Conservation (phyloP, 2,329 filamentous ascomycete genomes). For the Neophaeococcomyces mojaviensis region DNA sequence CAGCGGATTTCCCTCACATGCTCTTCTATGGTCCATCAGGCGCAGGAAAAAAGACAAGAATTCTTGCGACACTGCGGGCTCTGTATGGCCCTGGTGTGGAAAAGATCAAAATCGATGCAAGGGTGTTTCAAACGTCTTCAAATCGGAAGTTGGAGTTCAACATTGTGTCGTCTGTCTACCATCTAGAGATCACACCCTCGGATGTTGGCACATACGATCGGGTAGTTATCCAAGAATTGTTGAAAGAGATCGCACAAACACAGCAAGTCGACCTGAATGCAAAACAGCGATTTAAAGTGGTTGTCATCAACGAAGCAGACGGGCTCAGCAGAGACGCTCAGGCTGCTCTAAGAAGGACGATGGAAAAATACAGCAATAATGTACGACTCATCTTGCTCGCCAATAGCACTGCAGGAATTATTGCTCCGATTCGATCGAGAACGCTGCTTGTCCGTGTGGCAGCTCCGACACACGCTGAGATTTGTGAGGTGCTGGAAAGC, state of each 20-base stretch:
- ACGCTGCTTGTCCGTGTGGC: constrained; percentile 87
- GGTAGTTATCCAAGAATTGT: constrained; percentile 87
- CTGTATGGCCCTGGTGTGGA: constrained; percentile 95
- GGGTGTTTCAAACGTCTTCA: constrained; percentile 81
- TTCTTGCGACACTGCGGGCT: constrained; percentile 90
- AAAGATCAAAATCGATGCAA: constrained; percentile 98
- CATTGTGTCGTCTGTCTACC: constrained; percentile 93
- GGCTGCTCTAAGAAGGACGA: constrained; percentile 85
- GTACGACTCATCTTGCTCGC: constrained; percentile 83
- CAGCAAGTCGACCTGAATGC: constrained; percentile 95
- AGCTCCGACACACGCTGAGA: constrained; percentile 78
- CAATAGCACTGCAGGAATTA: constrained; percentile 96
- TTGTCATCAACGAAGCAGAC: constrained; percentile 98
- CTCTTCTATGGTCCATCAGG: constrained; percentile 95
- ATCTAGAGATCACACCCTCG: constrained; percentile 94
- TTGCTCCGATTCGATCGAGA: constrained; percentile 90
- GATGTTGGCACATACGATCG: constrained; percentile 95
- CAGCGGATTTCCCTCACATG: constrained; percentile 93
- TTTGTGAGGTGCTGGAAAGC: constrained; percentile 63
- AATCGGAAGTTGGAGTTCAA: constrained; percentile 99
- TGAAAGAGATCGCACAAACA: constrained; percentile 97
- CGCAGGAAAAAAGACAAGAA: constrained; percentile 94
- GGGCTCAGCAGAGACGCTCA: constrained; percentile 90
- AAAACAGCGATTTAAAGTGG: constrained; percentile 91
- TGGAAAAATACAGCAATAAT: constrained; percentile 99